Percentiles rank a stretch among this genome's conserved stretches.
Evolutionary conservation across 2,329 filamentous ascomycete genomes (phyloP).

Genomic region (Pyrenochaeta sp.): DNA sequence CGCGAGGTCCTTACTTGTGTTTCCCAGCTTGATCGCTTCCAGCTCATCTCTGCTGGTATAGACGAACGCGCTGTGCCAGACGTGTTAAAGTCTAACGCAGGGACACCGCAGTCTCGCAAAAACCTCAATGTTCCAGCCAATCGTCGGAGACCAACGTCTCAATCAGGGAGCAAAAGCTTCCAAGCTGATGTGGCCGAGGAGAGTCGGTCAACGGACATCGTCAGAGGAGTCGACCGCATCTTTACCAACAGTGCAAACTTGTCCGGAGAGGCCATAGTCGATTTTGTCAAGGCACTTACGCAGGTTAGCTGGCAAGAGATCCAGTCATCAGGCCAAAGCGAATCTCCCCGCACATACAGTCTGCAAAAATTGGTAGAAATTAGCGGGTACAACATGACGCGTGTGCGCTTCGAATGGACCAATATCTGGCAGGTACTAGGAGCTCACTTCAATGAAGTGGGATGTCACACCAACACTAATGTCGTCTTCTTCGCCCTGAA

Average conservation of each 20-base stretch:
- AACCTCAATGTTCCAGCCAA: constrained; percentile 70
- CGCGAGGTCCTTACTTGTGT: constrained; percentile 94
- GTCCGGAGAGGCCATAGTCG: constrained; percentile 91
- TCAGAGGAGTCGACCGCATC: constrained; percentile 92
- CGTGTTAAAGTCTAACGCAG: constrained; percentile 77
- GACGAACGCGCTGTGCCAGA: constrained; percentile 93
- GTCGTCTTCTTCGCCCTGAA: constrained; percentile 98
- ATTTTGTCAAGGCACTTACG: constrained; percentile 90
- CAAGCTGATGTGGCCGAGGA: constrained; percentile 88
- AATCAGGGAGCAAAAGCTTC: constrained; percentile 58
- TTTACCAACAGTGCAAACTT: constrained; percentile 96
- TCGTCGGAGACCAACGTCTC: constrained; percentile 56
- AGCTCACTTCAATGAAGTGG: constrained; percentile 97
- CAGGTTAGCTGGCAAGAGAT: constrained; percentile 99
- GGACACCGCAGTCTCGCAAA: constrained; percentile 67
- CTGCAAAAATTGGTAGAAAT: constrained; percentile 98
- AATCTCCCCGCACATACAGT: constrained; percentile 95
- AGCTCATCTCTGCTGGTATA: constrained; percentile 92
- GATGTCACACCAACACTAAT: constrained; percentile 93
- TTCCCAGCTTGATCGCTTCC: constrained; percentile 92
- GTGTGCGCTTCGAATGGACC: constrained; percentile 98
- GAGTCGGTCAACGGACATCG: constrained; percentile 89
- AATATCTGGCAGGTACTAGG: constrained; percentile 98
- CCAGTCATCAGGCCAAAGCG: constrained; percentile 93
- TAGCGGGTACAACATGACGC: constrained; percentile 99